Base-by-base conservation (phyloP, 1,139 yeast genomes). In the Debaryomyces udenii region DNA sequence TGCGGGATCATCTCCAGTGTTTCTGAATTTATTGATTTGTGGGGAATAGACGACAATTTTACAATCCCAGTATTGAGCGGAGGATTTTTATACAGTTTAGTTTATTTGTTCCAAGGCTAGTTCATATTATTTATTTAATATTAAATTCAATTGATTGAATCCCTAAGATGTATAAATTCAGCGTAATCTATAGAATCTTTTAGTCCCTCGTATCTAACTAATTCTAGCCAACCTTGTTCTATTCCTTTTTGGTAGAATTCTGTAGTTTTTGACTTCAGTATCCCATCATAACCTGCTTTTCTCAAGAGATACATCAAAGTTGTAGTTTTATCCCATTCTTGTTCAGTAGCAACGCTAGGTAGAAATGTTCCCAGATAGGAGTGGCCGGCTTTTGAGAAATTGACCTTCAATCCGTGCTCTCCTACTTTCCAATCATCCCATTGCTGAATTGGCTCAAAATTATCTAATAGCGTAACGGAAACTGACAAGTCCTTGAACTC, bases 261-360 rank as follows among this genome's bases (percentile, higher is more conserved):
- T 2, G 52, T 42, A 3, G 58, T 50, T 3, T 51, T 38, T 6
- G 41, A 35, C 30, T 55, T 55, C 7, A 50, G 39, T 1, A 64
- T 51, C 3, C 43, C 42, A 2, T 49, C 42, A 40, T 55, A 64
- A 31, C 61, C 94, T 0, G 96, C 90, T 58, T 93, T 93, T 28
- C 72, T 67, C 3, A 93, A 78, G 35, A 94, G 71, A 50, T 87
- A 76, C 48, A 70, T 70, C 42, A 91, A 65, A 0, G 99, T 91
- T 13, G 86, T 82, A 13, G 67, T 64, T 55, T 86, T 76, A 51
- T 76, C 79, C 97, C 98, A 91, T 3, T 78, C 81, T 52, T 91
- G 96, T 49, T 91, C 98, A n/a, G 67, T 74, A 11, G 96, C 95
- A 1, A 94, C 98, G 35, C 82, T 86, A 0, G 99, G 99, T 36